Percentiles rank a stretch among this genome's conserved stretches.
Evolutionary conservation across 345 rosid species (phyloP).

Genomic region (Mallotus nudiflorus): DNA sequence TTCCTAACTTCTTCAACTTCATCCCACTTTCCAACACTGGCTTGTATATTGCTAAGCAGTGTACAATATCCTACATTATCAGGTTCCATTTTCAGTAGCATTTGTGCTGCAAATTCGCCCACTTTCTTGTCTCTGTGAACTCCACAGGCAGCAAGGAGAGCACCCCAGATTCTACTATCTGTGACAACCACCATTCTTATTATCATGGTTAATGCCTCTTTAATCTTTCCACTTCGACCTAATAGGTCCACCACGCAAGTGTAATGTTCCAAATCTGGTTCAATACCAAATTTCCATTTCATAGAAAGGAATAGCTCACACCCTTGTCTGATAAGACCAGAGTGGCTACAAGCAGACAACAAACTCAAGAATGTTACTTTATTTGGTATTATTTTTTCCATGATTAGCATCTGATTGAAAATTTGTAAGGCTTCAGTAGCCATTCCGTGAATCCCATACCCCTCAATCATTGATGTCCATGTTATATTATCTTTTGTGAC

Average conservation of each 20-base stretch:
- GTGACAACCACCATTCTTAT: neutral
- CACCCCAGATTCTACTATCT: neutral
- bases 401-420: slow-evolving; percentile 33
- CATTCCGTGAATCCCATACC: slow-evolving; percentile 38
- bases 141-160: slow-evolving; percentile 1
- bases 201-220: neutral
- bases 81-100: neutral
- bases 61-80: slow-evolving; percentile 5
- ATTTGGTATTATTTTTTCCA: slow-evolving; percentile 28
- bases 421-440: slow-evolving; percentile 30
- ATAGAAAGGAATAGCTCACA: neutral
- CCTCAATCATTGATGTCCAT: slow-evolving; percentile 50
- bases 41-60: slow-evolving; percentile 1
- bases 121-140: slow-evolving; percentile 2
- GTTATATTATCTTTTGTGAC: slow-evolving; percentile 31
- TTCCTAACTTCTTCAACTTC: slow-evolving; percentile 2
- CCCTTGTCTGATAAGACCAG: slow-evolving; percentile 38
- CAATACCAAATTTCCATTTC: neutral
- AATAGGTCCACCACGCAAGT: slow-evolving; percentile 2
- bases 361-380: slow-evolving; percentile 36
- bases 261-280: slow-evolving; percentile 1
- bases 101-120: neutral
- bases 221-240: neutral
- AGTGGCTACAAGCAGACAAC: slow-evolving; percentile 41
- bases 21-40: neutral